Evolutionary conservation across 2,329 filamentous ascomycete genomes (phyloP).

Genomic region (Aspergillus aculeatinus): DNA sequence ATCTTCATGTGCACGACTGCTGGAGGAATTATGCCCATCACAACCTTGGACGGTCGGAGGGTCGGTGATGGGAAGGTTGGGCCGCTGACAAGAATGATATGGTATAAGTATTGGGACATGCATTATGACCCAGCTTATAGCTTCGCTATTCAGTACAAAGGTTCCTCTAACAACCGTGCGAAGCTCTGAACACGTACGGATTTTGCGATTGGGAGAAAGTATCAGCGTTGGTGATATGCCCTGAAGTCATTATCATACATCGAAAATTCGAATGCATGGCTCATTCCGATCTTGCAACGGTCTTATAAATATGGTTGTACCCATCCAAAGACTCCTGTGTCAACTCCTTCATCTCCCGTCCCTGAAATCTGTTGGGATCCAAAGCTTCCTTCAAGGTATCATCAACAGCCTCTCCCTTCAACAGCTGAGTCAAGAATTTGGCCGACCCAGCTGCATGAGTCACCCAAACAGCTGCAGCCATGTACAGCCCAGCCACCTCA

Average conservation of each 20-base stretch:
- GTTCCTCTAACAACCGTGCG: not conserved
- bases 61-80: slow-evolving; percentile 48
- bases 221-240: not conserved
- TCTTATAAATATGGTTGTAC: slow-evolving; percentile 36
- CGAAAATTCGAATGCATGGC: too few relatives aligned
- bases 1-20: slow-evolving; percentile 56
- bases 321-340: slow-evolving; percentile 24
- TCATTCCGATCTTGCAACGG: slow-evolving; percentile 9
- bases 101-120: slow-evolving; percentile 53
- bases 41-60: slow-evolving; percentile 43
- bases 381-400: slow-evolving; percentile 18
- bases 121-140: slow-evolving; percentile 35
- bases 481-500: slow-evolving; percentile 25
- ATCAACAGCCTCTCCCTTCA: slow-evolving; percentile 20
- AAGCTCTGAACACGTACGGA: not conserved
- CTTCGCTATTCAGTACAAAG: not conserved
- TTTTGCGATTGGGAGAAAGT: not conserved
- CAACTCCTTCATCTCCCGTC: slow-evolving; percentile 20
- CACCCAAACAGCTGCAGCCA: slow-evolving; percentile 38
- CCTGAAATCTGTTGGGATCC: slow-evolving; percentile 27
- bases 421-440: slow-evolving; percentile 21
- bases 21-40: slow-evolving; percentile 55
- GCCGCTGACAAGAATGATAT: slow-evolving; percentile 48
- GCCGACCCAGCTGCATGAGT: slow-evolving; percentile 37
- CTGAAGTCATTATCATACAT: not conserved